Conservation (phyloP, 192 early-diverging fungal genomes). For the Podila verticillata region DNA sequence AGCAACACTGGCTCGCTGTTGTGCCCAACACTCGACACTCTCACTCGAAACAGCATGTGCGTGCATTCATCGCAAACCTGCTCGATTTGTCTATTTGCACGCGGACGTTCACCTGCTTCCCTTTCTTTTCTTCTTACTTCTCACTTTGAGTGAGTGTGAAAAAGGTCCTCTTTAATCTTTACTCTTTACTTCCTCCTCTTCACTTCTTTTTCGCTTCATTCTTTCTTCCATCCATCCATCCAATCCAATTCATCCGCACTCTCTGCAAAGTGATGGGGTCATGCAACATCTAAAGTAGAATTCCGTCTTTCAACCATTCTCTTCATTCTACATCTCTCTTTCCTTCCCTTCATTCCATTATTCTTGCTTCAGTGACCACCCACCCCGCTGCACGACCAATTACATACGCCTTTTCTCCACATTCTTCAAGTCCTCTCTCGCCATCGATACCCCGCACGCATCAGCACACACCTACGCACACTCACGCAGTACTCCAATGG, state of each 20-base stretch:
- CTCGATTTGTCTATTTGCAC: too few relatives aligned
- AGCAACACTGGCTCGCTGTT: too few relatives aligned
- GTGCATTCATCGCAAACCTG: too few relatives aligned
- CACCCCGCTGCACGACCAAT: not conserved
- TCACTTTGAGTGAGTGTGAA: not conserved
- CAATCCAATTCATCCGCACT: too few relatives aligned
- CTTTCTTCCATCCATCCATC: not conserved
- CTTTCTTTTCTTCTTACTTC: not conserved
- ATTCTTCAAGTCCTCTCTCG: not conserved
- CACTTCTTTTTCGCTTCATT: not conserved
- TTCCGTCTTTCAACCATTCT: not conserved
- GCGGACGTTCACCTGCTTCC: not conserved
- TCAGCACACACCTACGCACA: not conserved
- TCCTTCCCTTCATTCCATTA: not conserved
- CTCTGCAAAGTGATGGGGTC: not conserved
- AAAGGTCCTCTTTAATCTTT: too few relatives aligned
- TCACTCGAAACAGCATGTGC: too few relatives aligned
- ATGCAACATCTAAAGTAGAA: too few relatives aligned
- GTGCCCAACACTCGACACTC: too few relatives aligned
- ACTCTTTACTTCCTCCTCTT: not conserved
- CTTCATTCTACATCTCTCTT: slow-evolving; percentile 8
- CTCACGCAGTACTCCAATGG: not conserved
- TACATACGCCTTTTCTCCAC: not conserved
- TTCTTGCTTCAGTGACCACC: not conserved
- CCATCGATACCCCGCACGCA: not conserved